A percentile compares a stretch with the other conserved stretches of the same genome.
phyloP scores from a whole-genome alignment of 352 stramenopile genomes.

The Phytophthora syringae region DNA sequence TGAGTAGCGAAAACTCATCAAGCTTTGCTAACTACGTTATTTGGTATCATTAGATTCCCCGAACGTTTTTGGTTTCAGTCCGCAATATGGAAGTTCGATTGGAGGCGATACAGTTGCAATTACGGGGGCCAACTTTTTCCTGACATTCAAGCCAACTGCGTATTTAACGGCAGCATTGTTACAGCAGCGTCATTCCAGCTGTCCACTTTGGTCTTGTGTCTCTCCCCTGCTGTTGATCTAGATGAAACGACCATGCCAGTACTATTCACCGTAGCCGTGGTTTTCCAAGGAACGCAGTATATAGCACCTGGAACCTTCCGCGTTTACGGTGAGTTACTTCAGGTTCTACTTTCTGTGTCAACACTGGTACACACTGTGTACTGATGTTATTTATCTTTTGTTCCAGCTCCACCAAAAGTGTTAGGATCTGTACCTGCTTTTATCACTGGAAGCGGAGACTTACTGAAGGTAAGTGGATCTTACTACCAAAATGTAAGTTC shows the following conservation, averaged over 20 bases:
- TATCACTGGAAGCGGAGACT: constrained; percentile 34
- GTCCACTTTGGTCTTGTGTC: constrained; percentile 32
- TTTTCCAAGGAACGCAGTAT: constrained; percentile 35
- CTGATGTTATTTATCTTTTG: neutral
- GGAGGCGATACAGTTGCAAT: constrained; percentile 38
- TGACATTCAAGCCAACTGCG: constrained; percentile 32
- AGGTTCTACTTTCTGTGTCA: neutral
- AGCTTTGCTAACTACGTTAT: neutral
- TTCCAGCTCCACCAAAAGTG: constrained; percentile 37
- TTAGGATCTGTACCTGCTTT: constrained; percentile 28
- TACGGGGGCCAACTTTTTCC: constrained; percentile 41
- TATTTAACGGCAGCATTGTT: constrained; percentile 49
- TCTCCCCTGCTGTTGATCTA: constrained; percentile 30
- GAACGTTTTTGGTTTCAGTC: constrained; percentile 32
- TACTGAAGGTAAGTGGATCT: constrained; percentile 36
- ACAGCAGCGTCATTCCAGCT: constrained; percentile 35
- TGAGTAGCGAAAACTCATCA: neutral
- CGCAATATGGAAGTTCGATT: constrained; percentile 29
- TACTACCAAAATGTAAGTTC: constrained; percentile 38
- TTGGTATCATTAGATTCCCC: constrained; percentile 41
- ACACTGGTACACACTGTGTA: no score
- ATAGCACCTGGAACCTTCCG: constrained; percentile 26
- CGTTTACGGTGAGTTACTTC: constrained; percentile 30
- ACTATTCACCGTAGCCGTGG: constrained; percentile 31
- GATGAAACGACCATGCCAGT: neutral